A percentile compares a stretch with the other conserved stretches of the same genome.
Conservation (phyloP, 139 green algal species). For the Chlorella vulgaris region DNA sequence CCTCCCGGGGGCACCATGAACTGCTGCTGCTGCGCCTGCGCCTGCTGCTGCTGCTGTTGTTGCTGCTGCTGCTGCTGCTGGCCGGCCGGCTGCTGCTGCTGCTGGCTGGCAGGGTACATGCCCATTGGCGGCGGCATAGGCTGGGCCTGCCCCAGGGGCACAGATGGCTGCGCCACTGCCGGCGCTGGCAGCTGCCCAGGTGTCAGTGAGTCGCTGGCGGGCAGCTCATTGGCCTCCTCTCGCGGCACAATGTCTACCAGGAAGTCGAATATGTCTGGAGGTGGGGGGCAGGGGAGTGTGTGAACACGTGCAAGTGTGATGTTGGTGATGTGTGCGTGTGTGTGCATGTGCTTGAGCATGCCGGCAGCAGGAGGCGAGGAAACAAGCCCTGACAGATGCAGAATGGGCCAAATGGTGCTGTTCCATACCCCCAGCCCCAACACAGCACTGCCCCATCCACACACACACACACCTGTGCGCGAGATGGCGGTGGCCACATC, state of each 20-base stretch:
- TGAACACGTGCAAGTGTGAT: too few relatives aligned
- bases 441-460: too few relatives aligned
- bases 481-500: slow-evolving; percentile 96
- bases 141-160: too few relatives aligned
- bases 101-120: too few relatives aligned
- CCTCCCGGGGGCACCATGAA: neutral
- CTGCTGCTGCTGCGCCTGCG: slow-evolving; percentile 1
- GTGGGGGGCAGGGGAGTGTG: neutral
- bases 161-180: neutral
- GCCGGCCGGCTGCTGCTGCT: neutral
- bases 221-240: slow-evolving; percentile 58
- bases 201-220: neutral
- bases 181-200: neutral
- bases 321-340: too few relatives aligned
- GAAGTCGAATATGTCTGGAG: slow-evolving; percentile 95
- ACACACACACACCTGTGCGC: slow-evolving; percentile 68
- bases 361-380: neutral
- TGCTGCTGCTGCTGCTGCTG: neutral
- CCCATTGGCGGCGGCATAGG: neutral
- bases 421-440: too few relatives aligned
- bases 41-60: neutral
- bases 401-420: too few relatives aligned
- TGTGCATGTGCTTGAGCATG: too few relatives aligned
- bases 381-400: neutral
- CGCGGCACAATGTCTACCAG: slow-evolving; percentile 94